These are phyloP conservation scores for Xylaria nigripes DNA, from an alignment of 495 filamentous ascomycete species.

Conservation along the genomic window DNA sequence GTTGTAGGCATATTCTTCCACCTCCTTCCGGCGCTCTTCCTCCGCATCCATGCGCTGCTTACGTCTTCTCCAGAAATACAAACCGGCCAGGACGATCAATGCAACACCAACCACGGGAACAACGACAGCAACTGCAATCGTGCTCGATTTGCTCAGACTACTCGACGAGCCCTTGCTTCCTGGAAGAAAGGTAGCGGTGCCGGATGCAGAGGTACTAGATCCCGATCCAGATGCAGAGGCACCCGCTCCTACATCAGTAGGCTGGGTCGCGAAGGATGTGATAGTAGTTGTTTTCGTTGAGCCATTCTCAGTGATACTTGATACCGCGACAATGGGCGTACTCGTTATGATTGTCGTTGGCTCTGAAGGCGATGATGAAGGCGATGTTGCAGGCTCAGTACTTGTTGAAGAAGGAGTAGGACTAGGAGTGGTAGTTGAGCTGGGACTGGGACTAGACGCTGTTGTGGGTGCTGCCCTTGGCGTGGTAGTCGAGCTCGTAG, in stretches of 20 bases:
- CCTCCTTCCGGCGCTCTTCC: constrained; percentile 84
- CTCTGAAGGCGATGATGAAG: constrained; percentile 8
- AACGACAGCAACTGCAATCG: constrained; percentile 86
- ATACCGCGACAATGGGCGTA: constrained; percentile 21
- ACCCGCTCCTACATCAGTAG: not conserved
- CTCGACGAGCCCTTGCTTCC: constrained; percentile 12
- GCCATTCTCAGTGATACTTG: constrained; percentile 26
- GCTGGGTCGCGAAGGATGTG: constrained; percentile 5
- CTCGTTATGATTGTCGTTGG: not conserved
- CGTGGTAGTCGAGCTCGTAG: constrained; percentile 14
- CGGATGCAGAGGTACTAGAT: not conserved
- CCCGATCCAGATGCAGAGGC: not conserved
- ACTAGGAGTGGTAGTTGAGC: constrained; percentile 18
- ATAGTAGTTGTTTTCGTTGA: constrained; percentile 19
- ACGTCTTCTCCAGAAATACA: constrained; percentile 81
- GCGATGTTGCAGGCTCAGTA: constrained; percentile 6
- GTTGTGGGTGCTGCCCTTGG: constrained; percentile 24
- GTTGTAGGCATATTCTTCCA: constrained; percentile 94
- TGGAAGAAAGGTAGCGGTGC: not conserved
- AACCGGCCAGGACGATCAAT: constrained; percentile 61
- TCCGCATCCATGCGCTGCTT: constrained; percentile 78
- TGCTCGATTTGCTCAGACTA: constrained; percentile 54
- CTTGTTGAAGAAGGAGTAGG: constrained; percentile 18
- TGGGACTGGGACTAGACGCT: constrained; percentile 19
- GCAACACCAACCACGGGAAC: constrained; percentile 88